Base-by-base conservation (phyloP, 176 grass and related monocot species). In the Eragrostis curvula region DNA sequence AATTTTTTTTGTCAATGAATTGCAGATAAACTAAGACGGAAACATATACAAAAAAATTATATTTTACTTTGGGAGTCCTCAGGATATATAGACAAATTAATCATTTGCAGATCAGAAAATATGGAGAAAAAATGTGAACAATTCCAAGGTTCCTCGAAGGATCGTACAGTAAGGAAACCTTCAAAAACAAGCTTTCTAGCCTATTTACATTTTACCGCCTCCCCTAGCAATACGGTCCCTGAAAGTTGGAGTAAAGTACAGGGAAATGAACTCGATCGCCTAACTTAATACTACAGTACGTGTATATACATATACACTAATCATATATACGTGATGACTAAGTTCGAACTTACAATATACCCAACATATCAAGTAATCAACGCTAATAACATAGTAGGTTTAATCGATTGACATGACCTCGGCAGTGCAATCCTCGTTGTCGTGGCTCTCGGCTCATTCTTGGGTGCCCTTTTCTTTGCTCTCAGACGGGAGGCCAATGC, bases 401-500 rank as follows among this genome's bases (percentile, higher is more conserved):
- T 58, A 39, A 43, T 70, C 12, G 21, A 46, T 71, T 39, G 12
- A 11, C 14, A 50, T 66, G 50, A 81, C 28, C 52, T 29, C 6
- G 53, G 42, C 47, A 65, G 32, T 21, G 46, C 45, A 46, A 57
- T 30, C 29, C 46, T 12, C 48, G 6, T 41, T 71, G 25, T 51
- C 11, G 25, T 1, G 32, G 5, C 16, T 20, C 29, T 28, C 64
- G 65, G 18, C 66, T 73, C 75, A 78, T n/a, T 40, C 49, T 41
- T 66, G 48, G 20, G 64, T 17, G 41, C 1, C 77, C 48, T 85
- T 89, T 18, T 73, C 68, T 2, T 85, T 73, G 30, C 51, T 85
- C 5, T 74, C 64, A 3, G 92, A 83, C 5, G 79, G 70, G 23
- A 91, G 69, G 53, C 87, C 80, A 52, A 97, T 94, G 14, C 95